These are phyloP conservation scores for Grosmannia serpens DNA, from an alignment of 2,329 filamentous ascomycete species.

Conservation along the genomic window DNA sequence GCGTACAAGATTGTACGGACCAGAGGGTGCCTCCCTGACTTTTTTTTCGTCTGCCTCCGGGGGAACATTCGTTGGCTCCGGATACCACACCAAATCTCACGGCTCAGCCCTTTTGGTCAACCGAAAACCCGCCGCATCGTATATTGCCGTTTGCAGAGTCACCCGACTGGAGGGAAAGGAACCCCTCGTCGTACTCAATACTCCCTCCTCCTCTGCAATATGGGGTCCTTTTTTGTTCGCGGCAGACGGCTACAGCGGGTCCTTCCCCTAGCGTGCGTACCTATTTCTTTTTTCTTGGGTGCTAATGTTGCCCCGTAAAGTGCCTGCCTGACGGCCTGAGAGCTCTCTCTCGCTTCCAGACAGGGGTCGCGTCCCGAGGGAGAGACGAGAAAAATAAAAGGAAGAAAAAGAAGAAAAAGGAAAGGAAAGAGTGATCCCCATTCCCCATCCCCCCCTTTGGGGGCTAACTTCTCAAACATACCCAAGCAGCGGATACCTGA, in stretches of 20 bases:
- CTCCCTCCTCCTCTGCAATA: neutral
- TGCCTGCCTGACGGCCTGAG: neutral
- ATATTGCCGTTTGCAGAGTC: too few relatives aligned
- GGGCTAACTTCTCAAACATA: conserved; percentile 7
- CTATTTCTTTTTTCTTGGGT: neutral
- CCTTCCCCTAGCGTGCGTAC: neutral
- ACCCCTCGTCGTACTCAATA: neutral
- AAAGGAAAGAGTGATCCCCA: conserved; percentile 6
- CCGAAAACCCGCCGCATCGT: too few relatives aligned
- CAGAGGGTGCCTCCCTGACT: too few relatives aligned
- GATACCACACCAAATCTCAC: too few relatives aligned
- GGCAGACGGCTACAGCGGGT: neutral
- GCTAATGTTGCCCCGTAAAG: neutral
- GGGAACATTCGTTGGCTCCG: too few relatives aligned
- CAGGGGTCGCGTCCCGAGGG: conserved; percentile 1
- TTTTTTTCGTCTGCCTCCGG: neutral
- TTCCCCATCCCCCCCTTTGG: conserved; percentile 6
- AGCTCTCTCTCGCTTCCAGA: neutral
- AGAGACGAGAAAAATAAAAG: neutral
- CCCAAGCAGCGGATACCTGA: conserved; percentile 7
- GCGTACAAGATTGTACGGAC: neutral
- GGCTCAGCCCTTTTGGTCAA: too few relatives aligned
- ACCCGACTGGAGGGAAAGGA: neutral
- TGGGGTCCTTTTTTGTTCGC: neutral
- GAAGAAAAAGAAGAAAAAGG: neutral